These are phyloP conservation scores for Aspergillus ostianus DNA, from an alignment of 495 filamentous ascomycete genomes.

Conservation along the genomic window DNA sequence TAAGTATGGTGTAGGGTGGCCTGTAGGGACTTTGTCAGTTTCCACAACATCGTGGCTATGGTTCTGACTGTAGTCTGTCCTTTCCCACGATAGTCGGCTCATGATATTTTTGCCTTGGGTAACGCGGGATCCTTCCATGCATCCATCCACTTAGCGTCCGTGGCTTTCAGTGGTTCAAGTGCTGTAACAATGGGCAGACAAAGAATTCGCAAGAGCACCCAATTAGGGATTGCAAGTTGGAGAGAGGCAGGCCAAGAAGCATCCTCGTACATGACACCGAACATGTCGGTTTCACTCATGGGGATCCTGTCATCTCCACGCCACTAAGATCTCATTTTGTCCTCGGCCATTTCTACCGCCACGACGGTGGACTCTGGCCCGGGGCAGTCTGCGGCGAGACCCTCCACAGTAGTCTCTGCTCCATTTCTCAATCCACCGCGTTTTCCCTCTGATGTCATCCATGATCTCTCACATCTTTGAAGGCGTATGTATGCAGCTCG, in stretches of 20 bases:
- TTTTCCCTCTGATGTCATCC: not conserved
- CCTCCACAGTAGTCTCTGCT: too few species aligned
- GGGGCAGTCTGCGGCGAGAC: too few species aligned
- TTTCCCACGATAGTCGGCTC: constrained; percentile 6
- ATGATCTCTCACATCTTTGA: not conserved
- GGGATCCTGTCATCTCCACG: too few species aligned
- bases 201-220: constrained; percentile 1
- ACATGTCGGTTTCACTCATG: not conserved
- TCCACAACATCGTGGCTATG: constrained; percentile 2
- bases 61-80: constrained; percentile 1
- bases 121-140: constrained; percentile 22
- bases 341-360: not conserved
- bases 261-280: constrained; percentile 7
- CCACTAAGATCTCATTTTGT: too few species aligned
- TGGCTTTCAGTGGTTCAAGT: constrained; percentile 10
- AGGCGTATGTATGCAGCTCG: not conserved
- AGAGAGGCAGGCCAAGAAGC: not conserved
- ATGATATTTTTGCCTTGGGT: constrained; percentile 17
- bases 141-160: constrained; percentile 19
- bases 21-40: constrained; percentile 7
- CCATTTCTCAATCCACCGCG: too few species aligned
- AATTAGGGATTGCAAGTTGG: not conserved
- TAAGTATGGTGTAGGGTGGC: too few species aligned
- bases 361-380: too few species aligned
- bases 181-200: constrained; percentile 10